Base-by-base conservation (phyloP, 306 rosid genomes). In the Gastrolobium villosum region DNA sequence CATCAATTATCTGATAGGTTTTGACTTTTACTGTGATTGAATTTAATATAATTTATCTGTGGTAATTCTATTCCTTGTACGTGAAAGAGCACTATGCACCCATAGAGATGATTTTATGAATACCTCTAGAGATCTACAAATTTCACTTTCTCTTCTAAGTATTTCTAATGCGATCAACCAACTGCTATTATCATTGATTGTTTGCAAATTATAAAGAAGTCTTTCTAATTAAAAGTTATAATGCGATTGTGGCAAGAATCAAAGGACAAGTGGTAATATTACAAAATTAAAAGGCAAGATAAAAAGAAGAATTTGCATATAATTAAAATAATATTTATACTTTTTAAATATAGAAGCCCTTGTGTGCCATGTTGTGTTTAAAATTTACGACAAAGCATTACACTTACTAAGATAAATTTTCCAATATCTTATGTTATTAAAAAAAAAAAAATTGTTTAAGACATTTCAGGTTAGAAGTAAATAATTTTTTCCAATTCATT, bases 11-110 rank as follows among this genome's bases (percentile, higher is more conserved):
- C 49, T 36, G 28, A 74, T 31, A 57, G 35, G n/a, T 48, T 55
- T 36, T 31, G 34, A 65, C 34, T 40, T 72, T 57, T 41, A 2
- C 43, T 56, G 5, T 34, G 10, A 44, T 48, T 28, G 31, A 28
- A 43, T 78, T 11, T 32, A 30, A 63, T 15, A 20, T 6, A 5
- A 3, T 13, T 11, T 14, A 75, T 11, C 35, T 9, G 7, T 32
- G 46, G 30, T 43, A 64, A 36, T 26, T 81, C 26, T 62, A 39
- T 53, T 71, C 39, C 45, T 15, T 28, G 49, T 60, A 13, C 40
- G 10, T 59, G 32, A 28, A 60, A 67, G 69, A 36, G 64, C 26
- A 32, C 34, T 28, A 44, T 43, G 62, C n/a, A 3, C 32, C 13
- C 5, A 15, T 3, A 53, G 9, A 44, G 35, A 28, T 81, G 43